Evolutionary conservation across 129 eudicot genomes (phyloP), one percentile per base, ranked within the genome.

Genomic region (Pulicaria dysenterica): DNA sequence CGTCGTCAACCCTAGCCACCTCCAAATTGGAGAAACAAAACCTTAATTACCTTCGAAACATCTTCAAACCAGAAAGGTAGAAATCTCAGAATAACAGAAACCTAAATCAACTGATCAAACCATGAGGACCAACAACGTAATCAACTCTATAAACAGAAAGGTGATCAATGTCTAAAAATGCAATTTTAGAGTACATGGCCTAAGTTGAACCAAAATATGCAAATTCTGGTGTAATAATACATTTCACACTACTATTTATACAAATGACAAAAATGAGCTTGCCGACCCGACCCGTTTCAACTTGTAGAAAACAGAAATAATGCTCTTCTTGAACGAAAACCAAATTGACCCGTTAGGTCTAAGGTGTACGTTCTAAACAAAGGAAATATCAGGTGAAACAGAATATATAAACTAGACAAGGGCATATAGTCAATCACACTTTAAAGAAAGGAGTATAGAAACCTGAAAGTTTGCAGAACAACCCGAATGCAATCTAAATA

Each of bases 401-500:
- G 7, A 42, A 42, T 19, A 37, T 19, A 70, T 7, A 14, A 9
- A 42, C 4, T 8, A 54, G 54, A 36, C 60, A 49, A 37, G 3
- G 16, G 14, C n/a, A 60, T 13, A 5, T 44, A 64, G 11, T 43
- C 9, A 43, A 64, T 15, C 12, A 19, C 73, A 46, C 43, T 45
- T 15, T 1, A 6, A 24, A 36, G 43, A 40, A 40, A 17, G 13
- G 13, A 24, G 58, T 24, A 34, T 58, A 72, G 57, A 43, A 36
- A 37, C 69, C 60, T 47, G 24, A 73, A 59, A 72, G 9, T 44
- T 58, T 24, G 61, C 53, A 59, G 19, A 47, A 24, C 2, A 2
- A 11, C 19, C 15, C 39, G 16, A 44, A 45, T 9, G 40, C 11
- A 44, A 38, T 39, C 50, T 8, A 63, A 15, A 6, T n/a, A 14